Evolutionary conservation across 176 grass and related monocot species (phyloP).

Genomic region (Musa itinerans): DNA sequence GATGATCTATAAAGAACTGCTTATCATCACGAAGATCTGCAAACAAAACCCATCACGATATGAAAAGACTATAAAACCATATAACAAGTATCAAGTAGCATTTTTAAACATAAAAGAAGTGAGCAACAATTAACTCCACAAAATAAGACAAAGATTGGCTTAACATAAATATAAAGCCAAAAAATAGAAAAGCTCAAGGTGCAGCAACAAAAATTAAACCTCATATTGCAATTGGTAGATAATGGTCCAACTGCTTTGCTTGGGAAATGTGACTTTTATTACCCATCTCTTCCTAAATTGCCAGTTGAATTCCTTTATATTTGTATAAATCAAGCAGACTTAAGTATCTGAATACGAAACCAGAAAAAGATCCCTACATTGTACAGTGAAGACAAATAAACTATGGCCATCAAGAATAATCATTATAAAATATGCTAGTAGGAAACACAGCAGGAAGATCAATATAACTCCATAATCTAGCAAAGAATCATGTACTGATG

Average conservation of each 20-base stretch:
- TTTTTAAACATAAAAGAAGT: background rate
- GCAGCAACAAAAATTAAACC: background rate
- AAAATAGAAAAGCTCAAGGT: background rate
- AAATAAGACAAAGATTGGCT: background rate
- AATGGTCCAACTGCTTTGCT: background rate
- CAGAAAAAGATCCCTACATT: too few species aligned
- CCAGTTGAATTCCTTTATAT: background rate
- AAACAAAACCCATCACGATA: background rate
- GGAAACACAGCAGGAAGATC: too few species aligned
- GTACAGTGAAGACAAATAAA: too few species aligned
- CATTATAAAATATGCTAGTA: too few species aligned
- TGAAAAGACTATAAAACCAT: background rate
- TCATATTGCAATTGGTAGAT: background rate
- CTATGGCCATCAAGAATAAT: too few species aligned
- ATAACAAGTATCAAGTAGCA: background rate
- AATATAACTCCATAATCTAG: too few species aligned
- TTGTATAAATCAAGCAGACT: too few species aligned
- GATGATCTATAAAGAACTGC: constrained; percentile 17
- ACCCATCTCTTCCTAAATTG: background rate
- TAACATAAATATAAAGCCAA: background rate
- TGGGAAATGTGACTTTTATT: too few species aligned
- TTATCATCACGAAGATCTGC: constrained; percentile 18
- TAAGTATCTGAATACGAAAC: too few species aligned
- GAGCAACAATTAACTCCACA: background rate
- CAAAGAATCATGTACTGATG: too few species aligned